Base-by-base conservation (phyloP, 2,329 filamentous ascomycete genomes). In the Colletotrichum orbiculare region DNA sequence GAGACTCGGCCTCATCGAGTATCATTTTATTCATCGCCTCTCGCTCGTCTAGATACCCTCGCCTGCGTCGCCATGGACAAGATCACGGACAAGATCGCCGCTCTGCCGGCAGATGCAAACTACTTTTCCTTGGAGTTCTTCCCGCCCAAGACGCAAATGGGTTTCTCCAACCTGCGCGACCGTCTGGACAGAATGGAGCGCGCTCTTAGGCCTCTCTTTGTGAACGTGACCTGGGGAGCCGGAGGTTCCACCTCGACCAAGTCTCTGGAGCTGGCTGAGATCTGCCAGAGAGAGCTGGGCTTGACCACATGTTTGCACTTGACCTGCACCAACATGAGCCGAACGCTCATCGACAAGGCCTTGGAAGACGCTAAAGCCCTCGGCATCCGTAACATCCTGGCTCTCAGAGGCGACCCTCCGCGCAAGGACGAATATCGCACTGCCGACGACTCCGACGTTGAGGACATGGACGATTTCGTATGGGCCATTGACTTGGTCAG, bases 111-210 rank as follows among this genome's bases (percentile, higher is more conserved):
- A 69, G 88, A 92, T 78, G 87, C 88, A 69, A 89, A 87, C 76
- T 98, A 96, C 83, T 97, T 97, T 81, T 98, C 96, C 52, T 90
- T 98, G 79, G 96, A 99, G 82, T 99, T 99, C 88, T 99, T 99
- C 82, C 96, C 96, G 70, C 96, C 96, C 68, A 99, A 98, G 83
- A 99, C 96, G 50, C 86, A 91, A 67, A 97, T 97, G 89, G 96
- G 96, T 69, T 96, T 96, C 73, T 91, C 93, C 68, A 99, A 99
- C 78, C 88, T 99, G 60, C 92, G 95, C 75, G 92, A 92, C 69
- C 94, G 96, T 75, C 88, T 99, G 64, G 92, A 96, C 77, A 93
- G 96, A 76, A 98, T 99, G 96, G 90, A 96, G 54, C 89, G 93
- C 69, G 94, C 93, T 12, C 85, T 99, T 64, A 91, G 92, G 12